Evolutionary conservation across 805 yeast genomes (phyloP).

Genomic region (Candida loeiensis): DNA sequence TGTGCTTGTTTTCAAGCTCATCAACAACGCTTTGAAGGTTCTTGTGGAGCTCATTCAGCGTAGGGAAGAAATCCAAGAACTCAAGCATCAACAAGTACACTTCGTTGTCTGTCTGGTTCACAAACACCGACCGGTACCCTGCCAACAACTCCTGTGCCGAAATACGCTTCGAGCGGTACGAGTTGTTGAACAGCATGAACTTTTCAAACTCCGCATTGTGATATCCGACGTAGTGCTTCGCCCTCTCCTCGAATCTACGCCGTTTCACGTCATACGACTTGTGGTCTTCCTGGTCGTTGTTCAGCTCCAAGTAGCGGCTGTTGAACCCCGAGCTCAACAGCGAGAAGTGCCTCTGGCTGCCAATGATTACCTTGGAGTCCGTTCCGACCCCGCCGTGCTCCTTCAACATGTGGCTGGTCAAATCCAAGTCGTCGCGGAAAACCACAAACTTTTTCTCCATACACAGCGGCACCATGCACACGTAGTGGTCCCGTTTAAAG

Average conservation of each 20-base stretch:
- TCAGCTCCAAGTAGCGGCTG: slow-evolving; percentile 18
- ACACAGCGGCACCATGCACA: slow-evolving; percentile 74
- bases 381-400: slow-evolving; percentile 64
- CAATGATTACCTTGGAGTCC: slow-evolving; percentile 39
- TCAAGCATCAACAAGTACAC: slow-evolving; percentile 57
- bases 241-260: slow-evolving; percentile 75
- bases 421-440: slow-evolving; percentile 78
- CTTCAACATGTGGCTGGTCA: slow-evolving; percentile 81
- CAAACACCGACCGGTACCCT: slow-evolving; percentile 48
- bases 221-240: slow-evolving; percentile 70
- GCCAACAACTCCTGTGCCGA: slow-evolving; percentile 46
- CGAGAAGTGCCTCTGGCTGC: slow-evolving; percentile 41
- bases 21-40: slow-evolving; percentile 30
- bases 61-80: slow-evolving; percentile 53
- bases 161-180: slow-evolving; percentile 44
- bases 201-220: slow-evolving; percentile 42
- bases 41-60: slow-evolving; percentile 41
- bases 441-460: slow-evolving; percentile 89
- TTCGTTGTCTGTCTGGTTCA: slow-evolving; percentile 41
- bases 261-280: slow-evolving; percentile 49
- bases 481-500: slow-evolving; percentile 68
- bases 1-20: slow-evolving; percentile 18
- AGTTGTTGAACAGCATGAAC: slow-evolving; percentile 49
- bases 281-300: slow-evolving; percentile 22
- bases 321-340: slow-evolving; percentile 63